Evolutionary conservation across 78 protist genomes (phyloP).

Genomic region (Emiliania huxleyi): DNA sequence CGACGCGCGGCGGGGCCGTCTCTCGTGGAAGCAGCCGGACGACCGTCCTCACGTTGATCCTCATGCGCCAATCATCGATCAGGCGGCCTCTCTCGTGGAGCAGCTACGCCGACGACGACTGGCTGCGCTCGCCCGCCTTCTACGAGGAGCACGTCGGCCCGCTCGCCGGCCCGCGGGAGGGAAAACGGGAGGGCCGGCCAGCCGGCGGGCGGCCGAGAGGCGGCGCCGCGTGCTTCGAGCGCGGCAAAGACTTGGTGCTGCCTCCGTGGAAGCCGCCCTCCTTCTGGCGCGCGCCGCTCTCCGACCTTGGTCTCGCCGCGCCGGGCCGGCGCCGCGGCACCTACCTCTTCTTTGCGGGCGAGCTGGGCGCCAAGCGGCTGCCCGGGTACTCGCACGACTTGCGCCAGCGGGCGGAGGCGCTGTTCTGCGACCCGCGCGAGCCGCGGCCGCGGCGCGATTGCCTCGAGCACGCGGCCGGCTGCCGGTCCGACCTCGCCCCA

Average conservation of each 20-base stretch:
- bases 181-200: too few relatives aligned
- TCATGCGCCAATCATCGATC: too few relatives aligned
- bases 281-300: not conserved
- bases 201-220: too few relatives aligned
- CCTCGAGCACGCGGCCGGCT: not conserved
- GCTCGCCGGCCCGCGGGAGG: not conserved
- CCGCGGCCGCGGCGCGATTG: not conserved
- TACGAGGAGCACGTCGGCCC: not conserved
- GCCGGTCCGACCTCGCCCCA: not conserved
- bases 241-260: not conserved
- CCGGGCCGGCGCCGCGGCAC: not conserved
- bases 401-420: not conserved
- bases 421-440: not conserved
- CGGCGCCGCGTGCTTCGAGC: not conserved
- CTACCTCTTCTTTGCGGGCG: not conserved
- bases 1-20: too few relatives aligned
- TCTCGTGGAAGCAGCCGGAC: too few relatives aligned
- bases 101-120: not conserved
- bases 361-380: not conserved
- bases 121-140: not conserved
- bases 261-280: not conserved
- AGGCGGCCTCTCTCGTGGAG: not conserved
- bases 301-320: too few relatives aligned
- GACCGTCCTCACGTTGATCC: too few relatives aligned
- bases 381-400: not conserved